Conservation (phyloP, 1,139 yeast species). For the Debaryomyces subglobosus region DNA sequence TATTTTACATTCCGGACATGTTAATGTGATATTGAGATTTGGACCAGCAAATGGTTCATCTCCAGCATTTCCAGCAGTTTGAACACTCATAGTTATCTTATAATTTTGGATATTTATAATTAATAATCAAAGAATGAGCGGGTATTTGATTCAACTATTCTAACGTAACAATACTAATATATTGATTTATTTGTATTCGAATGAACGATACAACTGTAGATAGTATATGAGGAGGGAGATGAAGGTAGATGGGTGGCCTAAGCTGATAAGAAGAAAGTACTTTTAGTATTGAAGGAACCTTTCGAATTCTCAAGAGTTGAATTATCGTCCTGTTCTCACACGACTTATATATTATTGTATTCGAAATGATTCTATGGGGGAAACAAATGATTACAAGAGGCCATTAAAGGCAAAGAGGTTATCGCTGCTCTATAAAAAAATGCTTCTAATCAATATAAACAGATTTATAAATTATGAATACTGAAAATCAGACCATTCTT, state of each 20-base stretch:
- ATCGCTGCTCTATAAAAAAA: not conserved
- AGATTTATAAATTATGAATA: not conserved
- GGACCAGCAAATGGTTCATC: constrained; percentile 55
- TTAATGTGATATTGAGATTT: constrained; percentile 83
- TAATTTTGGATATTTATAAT: constrained; percentile 8
- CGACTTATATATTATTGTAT: not conserved
- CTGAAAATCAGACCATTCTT: too few relatives aligned
- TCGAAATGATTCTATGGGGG: not conserved
- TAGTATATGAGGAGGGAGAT: constrained; percentile 1
- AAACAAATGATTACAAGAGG: not conserved
- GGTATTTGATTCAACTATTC: constrained; percentile 4
- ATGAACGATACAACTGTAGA: constrained; percentile 15
- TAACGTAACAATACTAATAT: constrained; percentile 5
- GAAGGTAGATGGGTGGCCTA: constrained; percentile 4
- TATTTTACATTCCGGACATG: constrained; percentile 95
- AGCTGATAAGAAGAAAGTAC: not conserved
- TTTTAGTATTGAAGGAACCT: not conserved
- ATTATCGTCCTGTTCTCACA: not conserved
- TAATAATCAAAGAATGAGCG: constrained; percentile 8
- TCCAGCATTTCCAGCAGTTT: constrained; percentile 16
- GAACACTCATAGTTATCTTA: constrained; percentile 16
- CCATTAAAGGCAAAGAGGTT: not conserved
- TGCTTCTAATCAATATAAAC: not conserved
- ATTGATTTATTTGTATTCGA: constrained; percentile 13
- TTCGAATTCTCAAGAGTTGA: not conserved